Conservation (phyloP, 2,329 filamentous ascomycete genomes). For the Helotiales sp. region DNA sequence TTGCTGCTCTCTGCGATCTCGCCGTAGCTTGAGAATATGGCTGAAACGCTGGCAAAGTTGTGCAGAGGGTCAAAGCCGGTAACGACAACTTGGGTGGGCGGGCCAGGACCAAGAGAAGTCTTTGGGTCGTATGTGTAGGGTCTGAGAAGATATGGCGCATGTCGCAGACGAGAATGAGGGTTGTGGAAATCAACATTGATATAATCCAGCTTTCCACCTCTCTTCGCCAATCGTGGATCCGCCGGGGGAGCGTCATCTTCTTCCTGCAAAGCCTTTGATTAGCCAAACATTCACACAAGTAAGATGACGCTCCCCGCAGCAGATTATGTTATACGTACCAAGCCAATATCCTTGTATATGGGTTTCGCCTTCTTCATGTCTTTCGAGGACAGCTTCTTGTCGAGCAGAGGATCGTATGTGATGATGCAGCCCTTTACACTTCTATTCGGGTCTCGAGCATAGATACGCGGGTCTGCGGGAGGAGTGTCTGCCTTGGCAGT, state of each 20-base stretch:
- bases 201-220: conserved; percentile 66
- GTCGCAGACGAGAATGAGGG: conserved; percentile 72
- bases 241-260: conserved; percentile 79
- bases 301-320: conserved; percentile 65
- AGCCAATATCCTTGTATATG: conserved; percentile 66
- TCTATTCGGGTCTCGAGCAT: conserved; percentile 61
- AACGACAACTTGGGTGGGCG: conserved; percentile 88
- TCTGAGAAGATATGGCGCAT: conserved; percentile 78
- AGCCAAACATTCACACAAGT: conserved; percentile 57
- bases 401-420: conserved; percentile 60
- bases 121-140: conserved; percentile 81
- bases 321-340: conserved; percentile 60
- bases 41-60: conserved; percentile 75
- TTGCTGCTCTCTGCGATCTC: conserved; percentile 92
- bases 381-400: conserved; percentile 49
- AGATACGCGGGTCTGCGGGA: conserved; percentile 43
- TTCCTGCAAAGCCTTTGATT: conserved; percentile 66
- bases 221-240: conserved; percentile 79
- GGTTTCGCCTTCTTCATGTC: conserved; percentile 64
- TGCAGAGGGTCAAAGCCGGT: conserved; percentile 95
- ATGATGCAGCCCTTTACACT: conserved; percentile 62
- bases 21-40: conserved; percentile 79
- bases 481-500: conserved; percentile 32
- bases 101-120: conserved; percentile 86
- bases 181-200: conserved; percentile 73